Base-by-base conservation (phyloP, 768 basidiomycete genomes). In the Xanthoconium purpureum region DNA sequence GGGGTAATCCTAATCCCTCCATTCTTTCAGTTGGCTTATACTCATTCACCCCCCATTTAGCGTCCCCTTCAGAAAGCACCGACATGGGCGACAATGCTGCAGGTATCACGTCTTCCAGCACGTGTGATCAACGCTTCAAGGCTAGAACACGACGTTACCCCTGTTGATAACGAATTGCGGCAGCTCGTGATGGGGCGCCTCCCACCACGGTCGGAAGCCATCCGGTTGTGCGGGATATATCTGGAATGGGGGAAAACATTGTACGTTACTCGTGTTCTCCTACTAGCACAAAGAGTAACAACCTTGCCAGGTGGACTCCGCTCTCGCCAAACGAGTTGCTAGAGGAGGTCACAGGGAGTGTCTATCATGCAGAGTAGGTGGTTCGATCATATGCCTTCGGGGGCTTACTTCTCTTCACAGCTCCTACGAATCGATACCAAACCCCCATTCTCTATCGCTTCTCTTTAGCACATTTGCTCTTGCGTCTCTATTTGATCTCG, bases 381-480 rank as follows among this genome's bases (percentile, higher is more conserved):
- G 20, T 2, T 47, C 56, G 15, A 43, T 20, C 40, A 18, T 28
- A 11, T 35, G 43, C 17, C 36, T 37, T 38, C 40, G 3, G 14
- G 24, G 24, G 32, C 54, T 64, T 42, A 61, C 17, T 50, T 24
- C 37, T 40, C 46, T 57, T 36, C n/a, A 30, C 54, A 79, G 79
- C 14, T 75, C 73, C 5, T 75, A 75, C 13, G 75, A 76, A 44
- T 62, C 61, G 8, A 60, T 77, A 45, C 66, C 74, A 9, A 70
- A 68, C n/a, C 71, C 78, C n/a, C 84, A 88, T 55, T 70, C 78
- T 1, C 72, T 89, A 15, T 76, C 87, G 0, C 75, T 90, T 29
- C 75, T 91, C 18, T 88, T 85, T 65, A 78, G 80, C 42, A 68
- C 89, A 13, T 84, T 91, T 58, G 81, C 87, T 6, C 76, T 91